Base-by-base conservation (phyloP, 2,329 filamentous ascomycete genomes). In the Colletotrichum sp. region DNA sequence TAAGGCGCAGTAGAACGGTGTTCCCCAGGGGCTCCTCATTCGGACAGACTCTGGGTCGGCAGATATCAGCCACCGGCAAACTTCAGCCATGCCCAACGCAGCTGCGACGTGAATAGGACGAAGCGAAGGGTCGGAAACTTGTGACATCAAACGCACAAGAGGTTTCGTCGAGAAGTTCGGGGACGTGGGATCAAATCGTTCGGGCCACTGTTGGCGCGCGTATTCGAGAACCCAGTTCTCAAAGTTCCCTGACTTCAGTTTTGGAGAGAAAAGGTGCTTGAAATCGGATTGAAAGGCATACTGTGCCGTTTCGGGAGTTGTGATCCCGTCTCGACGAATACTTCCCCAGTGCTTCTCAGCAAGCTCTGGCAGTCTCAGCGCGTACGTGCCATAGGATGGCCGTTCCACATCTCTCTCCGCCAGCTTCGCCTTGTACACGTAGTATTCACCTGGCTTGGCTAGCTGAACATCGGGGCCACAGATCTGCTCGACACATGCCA, bases 161-260 rank as follows among this genome's bases (percentile, higher is more conserved):
- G 75, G 75, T n/a, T 78, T 77, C 26, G 78, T 75, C 1, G 80
- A 79, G 1, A 80, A 48, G 4, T 80, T 79, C 12, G 79, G 34
- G 8, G 68, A 36, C 12, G 22, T 24, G 4, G 62, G 28, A 12
- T 82, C 79, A 7, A 81, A 79, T 0, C 72, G 75, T 2, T 78
- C 75, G 2, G 84, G 83, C 68, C 79, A 84, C 4, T 75, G 80
- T 24, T 80, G 78, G 24, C 81, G 79, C 2, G 80, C 81, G 72
- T 83, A 85, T 60, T 85, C 83, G 24, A 86, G 72, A 5, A 79
- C 78, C 84, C 85, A 86, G 24, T 85, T 84, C 12, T 82, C 80
- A 36, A 85, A 84, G 73, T 81, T 83, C 63, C 79, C 81, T 1
- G 80, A 78, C 26, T 76, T 80, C 10, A 22, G n/a, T 0, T 79